phyloP scores from a whole-genome alignment of 2,329 filamentous ascomycete species.

The Didymellaceae sp. region DNA sequence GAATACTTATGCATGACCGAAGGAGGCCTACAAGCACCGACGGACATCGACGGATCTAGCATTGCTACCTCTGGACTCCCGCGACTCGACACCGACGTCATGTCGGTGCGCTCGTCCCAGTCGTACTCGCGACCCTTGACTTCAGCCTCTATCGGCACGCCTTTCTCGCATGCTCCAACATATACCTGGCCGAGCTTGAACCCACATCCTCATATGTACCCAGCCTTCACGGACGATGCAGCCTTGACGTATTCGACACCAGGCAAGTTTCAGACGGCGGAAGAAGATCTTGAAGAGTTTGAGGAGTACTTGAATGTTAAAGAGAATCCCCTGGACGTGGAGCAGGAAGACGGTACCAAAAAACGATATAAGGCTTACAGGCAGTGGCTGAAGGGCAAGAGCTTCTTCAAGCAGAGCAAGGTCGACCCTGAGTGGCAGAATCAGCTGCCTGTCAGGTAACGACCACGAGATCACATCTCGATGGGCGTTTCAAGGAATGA shows the following conservation, averaged over 20 bases:
- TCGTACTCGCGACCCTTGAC: constrained; percentile 36
- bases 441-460: constrained; percentile 41
- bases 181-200: constrained; percentile 31
- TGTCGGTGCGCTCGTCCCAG: constrained; percentile 35
- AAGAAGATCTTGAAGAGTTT: constrained; percentile 76
- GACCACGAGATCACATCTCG: neutral
- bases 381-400: constrained; percentile 95
- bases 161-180: constrained; percentile 42
- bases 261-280: constrained; percentile 58
- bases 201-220: constrained; percentile 25
- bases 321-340: constrained; percentile 86
- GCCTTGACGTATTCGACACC: constrained; percentile 16
- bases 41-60: constrained; percentile 28
- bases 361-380: constrained; percentile 96
- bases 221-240: constrained; percentile 10
- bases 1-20: constrained; percentile 73
- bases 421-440: constrained; percentile 58
- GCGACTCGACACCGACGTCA: constrained; percentile 32
- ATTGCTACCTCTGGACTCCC: constrained; percentile 23
- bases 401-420: constrained; percentile 86
- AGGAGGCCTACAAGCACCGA: constrained; percentile 21
- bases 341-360: constrained; percentile 83
- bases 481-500: neutral
- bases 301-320: constrained; percentile 76
- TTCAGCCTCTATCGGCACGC: constrained; percentile 35